Conservation (phyloP, 176 grass and related monocot genomes). For the Oryza meridionalis region DNA sequence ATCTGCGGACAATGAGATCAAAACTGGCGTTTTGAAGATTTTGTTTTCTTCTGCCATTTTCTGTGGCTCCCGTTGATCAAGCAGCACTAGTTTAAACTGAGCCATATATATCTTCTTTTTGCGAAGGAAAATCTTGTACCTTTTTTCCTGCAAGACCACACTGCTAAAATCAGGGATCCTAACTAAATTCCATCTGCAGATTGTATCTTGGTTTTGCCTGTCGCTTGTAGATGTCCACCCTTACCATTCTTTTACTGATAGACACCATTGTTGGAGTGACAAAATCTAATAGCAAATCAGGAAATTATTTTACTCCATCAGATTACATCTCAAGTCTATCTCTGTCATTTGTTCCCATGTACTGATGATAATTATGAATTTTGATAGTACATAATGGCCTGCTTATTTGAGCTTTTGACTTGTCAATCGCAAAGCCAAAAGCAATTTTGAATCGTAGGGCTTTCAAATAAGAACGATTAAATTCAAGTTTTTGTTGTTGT, state of each 20-base stretch:
- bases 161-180: slow-evolving; percentile 20
- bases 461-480: background rate
- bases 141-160: slow-evolving; percentile 37
- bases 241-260: slow-evolving; percentile 54
- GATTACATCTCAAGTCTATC: background rate
- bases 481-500: background rate
- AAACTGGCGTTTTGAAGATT: slow-evolving; percentile 19
- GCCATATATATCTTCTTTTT: slow-evolving; percentile 12
- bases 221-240: slow-evolving; percentile 44
- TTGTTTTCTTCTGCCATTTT: slow-evolving; percentile 44
- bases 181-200: slow-evolving; percentile 12
- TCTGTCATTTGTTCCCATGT: background rate
- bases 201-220: slow-evolving; percentile 42
- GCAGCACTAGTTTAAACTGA: slow-evolving; percentile 3
- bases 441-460: background rate
- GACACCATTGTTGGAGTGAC: slow-evolving; percentile 39
- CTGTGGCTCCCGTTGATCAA: slow-evolving; percentile 16
- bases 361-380: background rate
- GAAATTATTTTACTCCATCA: slow-evolving; percentile 35
- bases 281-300: slow-evolving; percentile 43
- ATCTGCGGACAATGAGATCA: slow-evolving; percentile 19
- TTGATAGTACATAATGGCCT: background rate
- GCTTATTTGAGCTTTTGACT: background rate
- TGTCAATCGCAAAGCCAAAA: background rate
- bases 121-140: slow-evolving; percentile 39